Evolutionary conservation across 352 stramenopile species (phyloP), one percentile per base, ranked within the genome.

Genomic region (Phytophthora pistaciae): DNA sequence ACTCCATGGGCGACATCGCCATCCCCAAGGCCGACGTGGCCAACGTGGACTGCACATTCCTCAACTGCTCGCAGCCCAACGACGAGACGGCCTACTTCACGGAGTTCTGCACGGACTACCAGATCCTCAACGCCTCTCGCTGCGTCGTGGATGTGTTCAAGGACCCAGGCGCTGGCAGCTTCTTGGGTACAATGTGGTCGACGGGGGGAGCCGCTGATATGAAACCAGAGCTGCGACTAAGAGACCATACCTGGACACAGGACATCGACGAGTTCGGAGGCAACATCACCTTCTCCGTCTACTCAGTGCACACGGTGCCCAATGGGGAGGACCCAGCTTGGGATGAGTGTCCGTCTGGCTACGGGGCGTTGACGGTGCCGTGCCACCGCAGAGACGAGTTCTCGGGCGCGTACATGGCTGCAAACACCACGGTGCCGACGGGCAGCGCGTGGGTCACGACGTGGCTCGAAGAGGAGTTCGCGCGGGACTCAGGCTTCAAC

Each of bases 51-150:
- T 83, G 76, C 61, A 59, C 55, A 0, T 58, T 59, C 33, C 57
- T 74, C 38, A 74, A 65, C 18, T 88, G 80, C 36, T 62, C 40
- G 9, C 69, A 83, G 23, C 80, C 70, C 3, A 66, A 79, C 49
- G 57, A 38, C 13, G 42, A 36, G 10, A 20, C 27, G 1, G 63
- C 65, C 6, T 80, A 68, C 60, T 60, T 58, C 29, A 68, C 70
- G 7, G 16, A 75, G 3, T 81, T 54, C 20, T 87, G 78, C 55
- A 78, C 69, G 1, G 78, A 72, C 13, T 60, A 53, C 0, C 65
- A 83, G 60, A 86, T 88, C 63, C 65, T 82, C 27, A 72, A 62
- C 9, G 78, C 67, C 1, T 61, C 69, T 20, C 44, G 71, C 13
- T 84, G 80, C 49, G 73, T 76, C 2, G 70, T 60, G 18, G 78